Conservation (phyloP, 2,329 filamentous ascomycete genomes). For the Xylariaceae sp. region DNA sequence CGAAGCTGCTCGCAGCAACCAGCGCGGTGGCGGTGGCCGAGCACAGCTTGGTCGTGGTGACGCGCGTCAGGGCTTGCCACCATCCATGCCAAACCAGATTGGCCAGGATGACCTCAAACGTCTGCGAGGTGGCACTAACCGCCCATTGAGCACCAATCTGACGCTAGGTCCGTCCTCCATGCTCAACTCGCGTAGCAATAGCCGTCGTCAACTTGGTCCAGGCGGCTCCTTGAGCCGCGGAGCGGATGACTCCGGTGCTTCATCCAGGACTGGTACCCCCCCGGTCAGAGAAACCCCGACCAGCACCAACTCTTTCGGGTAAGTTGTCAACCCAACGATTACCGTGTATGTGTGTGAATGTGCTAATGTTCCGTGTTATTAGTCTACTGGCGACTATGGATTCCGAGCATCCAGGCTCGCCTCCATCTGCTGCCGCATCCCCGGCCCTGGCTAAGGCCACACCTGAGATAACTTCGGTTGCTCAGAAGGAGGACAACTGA, state of each 20-base stretch:
- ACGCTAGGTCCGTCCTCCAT: slow-evolving; percentile 76
- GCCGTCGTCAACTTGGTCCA: slow-evolving; percentile 74
- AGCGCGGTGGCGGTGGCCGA: slow-evolving; percentile 66
- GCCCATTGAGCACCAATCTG: slow-evolving; percentile 57
- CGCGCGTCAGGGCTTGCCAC: slow-evolving; percentile 67
- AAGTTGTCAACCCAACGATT: slow-evolving; percentile 36
- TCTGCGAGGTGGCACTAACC: slow-evolving; percentile 60
- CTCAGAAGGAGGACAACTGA: slow-evolving; percentile 50
- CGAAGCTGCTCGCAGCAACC: slow-evolving; percentile 58
- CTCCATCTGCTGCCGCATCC: slow-evolving; percentile 63
- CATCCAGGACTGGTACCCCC: slow-evolving; percentile 85
- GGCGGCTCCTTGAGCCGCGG: slow-evolving; percentile 66
- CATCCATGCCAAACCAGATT: slow-evolving; percentile 77
- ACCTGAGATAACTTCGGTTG: slow-evolving; percentile 42
- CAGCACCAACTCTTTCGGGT: slow-evolving; percentile 92
- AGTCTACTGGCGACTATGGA: slow-evolving; percentile 57
- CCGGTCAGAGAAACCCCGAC: slow-evolving; percentile 57
- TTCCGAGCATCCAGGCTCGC: slow-evolving; percentile 58
- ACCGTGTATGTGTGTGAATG: background rate
- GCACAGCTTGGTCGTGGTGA: slow-evolving; percentile 76
- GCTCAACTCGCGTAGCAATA: slow-evolving; percentile 86
- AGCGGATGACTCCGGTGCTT: slow-evolving; percentile 79
- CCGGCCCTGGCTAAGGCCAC: slow-evolving; percentile 60
- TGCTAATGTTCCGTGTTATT: slow-evolving; percentile 28
- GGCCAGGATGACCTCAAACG: slow-evolving; percentile 87